A percentile compares a stretch with the other conserved stretches of the same genome.
These are phyloP conservation scores for Hsuehochloa calcarea DNA, from an alignment of 176 grass and related monocot genomes.

Conservation along the genomic window DNA sequence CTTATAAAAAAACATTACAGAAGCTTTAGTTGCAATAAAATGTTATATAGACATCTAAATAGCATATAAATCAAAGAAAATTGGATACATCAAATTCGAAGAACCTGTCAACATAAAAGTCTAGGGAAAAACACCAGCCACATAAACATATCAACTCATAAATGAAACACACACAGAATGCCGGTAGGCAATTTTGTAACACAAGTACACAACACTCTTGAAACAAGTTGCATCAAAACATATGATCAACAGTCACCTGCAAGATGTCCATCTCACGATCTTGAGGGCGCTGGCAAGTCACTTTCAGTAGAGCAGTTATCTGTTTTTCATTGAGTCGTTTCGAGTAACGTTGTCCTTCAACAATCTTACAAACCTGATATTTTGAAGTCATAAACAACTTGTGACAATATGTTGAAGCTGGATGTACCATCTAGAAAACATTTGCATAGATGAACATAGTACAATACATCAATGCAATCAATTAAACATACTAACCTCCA, in stretches of 20 bases:
- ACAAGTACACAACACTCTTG: neutral
- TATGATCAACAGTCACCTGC: constrained; percentile 42
- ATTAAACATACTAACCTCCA: constrained; percentile 60
- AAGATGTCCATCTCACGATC: constrained; percentile 79
- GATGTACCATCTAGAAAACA: neutral
- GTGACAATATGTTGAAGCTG: constrained; percentile 12
- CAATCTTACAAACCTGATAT: constrained; percentile 85
- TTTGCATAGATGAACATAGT: neutral
- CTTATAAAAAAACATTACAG: neutral
- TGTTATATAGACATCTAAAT: neutral
- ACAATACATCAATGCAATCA: neutral
- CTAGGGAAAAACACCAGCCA: neutral
- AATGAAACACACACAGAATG: neutral
- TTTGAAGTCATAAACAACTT: constrained; percentile 26
- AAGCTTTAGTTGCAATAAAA: neutral
- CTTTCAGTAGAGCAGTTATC: constrained; percentile 83
- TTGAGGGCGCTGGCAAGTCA: constrained; percentile 83
- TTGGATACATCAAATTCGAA: neutral
- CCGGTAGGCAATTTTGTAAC: neutral
- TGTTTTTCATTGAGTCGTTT: constrained; percentile 93
- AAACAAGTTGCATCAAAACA: constrained; percentile 17
- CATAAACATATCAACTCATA: neutral
- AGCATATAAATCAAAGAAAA: neutral
- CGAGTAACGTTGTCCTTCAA: constrained; percentile 87
- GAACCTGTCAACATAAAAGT: constrained; percentile 23